Percentiles rank a stretch among this genome's conserved stretches.
Evolutionary conservation across 140 eudicot species (phyloP).

Genomic region (Flaveria floridana): DNA sequence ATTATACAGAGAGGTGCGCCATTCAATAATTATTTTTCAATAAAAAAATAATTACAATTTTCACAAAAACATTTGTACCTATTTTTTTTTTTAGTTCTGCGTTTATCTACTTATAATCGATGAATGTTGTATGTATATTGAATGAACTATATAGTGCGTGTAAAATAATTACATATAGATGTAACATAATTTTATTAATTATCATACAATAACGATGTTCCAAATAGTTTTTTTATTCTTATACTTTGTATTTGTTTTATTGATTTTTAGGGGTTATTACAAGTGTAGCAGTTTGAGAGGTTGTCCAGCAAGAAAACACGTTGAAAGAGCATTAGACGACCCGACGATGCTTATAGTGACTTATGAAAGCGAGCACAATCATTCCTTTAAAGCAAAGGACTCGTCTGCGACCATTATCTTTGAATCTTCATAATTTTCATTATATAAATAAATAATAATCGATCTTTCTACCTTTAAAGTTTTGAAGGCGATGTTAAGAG

Average conservation of each 20-base stretch:
- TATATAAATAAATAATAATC: neutral
- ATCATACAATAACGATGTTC: too few species aligned
- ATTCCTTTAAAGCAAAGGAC: slow-evolving; percentile 48
- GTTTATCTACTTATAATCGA: neutral
- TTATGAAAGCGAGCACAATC: slow-evolving; percentile 84
- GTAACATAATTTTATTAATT: too few species aligned
- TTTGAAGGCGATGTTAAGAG: slow-evolving; percentile 19
- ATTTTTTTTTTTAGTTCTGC: too few species aligned
- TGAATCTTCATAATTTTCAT: slow-evolving; percentile 60
- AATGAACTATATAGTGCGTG: neutral
- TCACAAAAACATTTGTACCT: neutral
- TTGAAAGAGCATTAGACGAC: slow-evolving; percentile 80
- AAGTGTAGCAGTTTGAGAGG: slow-evolving; percentile 85
- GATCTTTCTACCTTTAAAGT: neutral
- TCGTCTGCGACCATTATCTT: slow-evolving; percentile 56
- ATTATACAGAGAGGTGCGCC: too few species aligned
- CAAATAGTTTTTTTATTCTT: too few species aligned
- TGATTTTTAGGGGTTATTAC: slow-evolving; percentile 75
- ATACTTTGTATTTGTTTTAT: neutral
- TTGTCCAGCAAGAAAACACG: slow-evolving; percentile 87
- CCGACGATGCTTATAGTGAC: slow-evolving; percentile 83
- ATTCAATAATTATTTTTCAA: too few species aligned
- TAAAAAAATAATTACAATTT: too few species aligned
- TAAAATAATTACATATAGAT: too few species aligned
- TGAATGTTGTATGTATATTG: neutral